Base-by-base conservation (phyloP, 2,329 filamentous ascomycete species). In the Claviceps fusiformis region DNA sequence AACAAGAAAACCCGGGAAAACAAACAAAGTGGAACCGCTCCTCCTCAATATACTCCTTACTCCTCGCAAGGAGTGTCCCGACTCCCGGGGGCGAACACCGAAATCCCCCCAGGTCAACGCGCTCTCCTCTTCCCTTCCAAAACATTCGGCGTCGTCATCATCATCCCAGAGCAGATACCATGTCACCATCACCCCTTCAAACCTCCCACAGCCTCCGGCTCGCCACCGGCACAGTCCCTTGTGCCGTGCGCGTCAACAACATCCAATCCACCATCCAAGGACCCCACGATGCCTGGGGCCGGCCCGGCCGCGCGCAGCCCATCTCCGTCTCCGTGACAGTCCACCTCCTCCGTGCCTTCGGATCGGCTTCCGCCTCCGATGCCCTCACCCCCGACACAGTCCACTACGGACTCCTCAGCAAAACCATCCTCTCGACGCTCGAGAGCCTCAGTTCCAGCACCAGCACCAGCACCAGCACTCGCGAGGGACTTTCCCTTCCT, bases 391-490 rank as follows among this genome's bases (percentile, higher is more conserved):
- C 69, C n/a, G 86, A 86, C 64, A 90, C 87, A 2, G 80, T 89
- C 29, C 85, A 91, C 70, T 91, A 91, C 63, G 86, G 87, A 2
- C 75, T 72, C 10, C 73, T 90, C 15, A 83, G 81, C 70, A 89
- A 89, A 69, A 73, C 75, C 0, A 73, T 90, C 15, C 70, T 85
- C 37, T 67, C 68, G 29, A 71, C 70, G 13, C 64, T 83, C 29
- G 41, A 37, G 48, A 2, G 15, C 13, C 3, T 47, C 15, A 29
- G 11, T 7, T 31, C 45, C 27, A 17, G 27, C 7, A 39, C 19
- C 19, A 19, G 19, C 19, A 19, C 19, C 19, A 19, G 19, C 19
- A 19, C 45, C 27, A 17, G 45, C 15, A 43, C 53, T 6, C 53
- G 10, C 17, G 27, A 58, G 46, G 11, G 33, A 53, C n/a, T 59